phyloP scores from a whole-genome alignment of 2,329 filamentous ascomycete species.

The Diplocarpon mali region DNA sequence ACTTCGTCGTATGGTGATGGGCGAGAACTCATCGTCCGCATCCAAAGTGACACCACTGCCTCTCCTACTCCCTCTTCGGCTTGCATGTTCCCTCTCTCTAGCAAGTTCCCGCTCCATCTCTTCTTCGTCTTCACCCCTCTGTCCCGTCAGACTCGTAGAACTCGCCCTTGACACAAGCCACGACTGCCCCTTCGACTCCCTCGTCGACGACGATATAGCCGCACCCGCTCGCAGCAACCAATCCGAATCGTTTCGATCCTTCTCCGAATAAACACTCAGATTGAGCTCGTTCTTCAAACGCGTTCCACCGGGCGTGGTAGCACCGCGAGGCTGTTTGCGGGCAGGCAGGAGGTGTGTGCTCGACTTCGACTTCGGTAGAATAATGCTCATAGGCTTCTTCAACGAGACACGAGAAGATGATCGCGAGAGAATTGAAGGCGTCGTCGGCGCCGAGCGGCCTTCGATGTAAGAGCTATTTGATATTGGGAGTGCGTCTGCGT shows the following conservation, averaged over 20 bases:
- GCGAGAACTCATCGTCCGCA: slow-evolving; percentile 30
- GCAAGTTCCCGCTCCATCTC: slow-evolving; percentile 40
- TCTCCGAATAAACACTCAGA: slow-evolving; percentile 20
- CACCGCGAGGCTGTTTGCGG: slow-evolving; percentile 20
- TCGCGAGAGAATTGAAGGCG: slow-evolving; percentile 49
- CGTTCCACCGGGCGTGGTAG: slow-evolving; percentile 18
- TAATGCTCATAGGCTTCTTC: slow-evolving; percentile 24
- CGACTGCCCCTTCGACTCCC: slow-evolving; percentile 57
- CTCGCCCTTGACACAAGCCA: slow-evolving; percentile 58
- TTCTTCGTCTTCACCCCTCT: slow-evolving; percentile 41
- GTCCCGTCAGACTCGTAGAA: slow-evolving; percentile 48
- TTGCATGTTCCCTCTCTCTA: slow-evolving; percentile 38
- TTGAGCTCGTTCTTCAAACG: slow-evolving; percentile 15
- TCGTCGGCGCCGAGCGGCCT: slow-evolving; percentile 51
- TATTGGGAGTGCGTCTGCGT: slow-evolving; percentile 35
- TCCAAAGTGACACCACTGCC: slow-evolving; percentile 22
- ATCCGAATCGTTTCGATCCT: slow-evolving; percentile 42
- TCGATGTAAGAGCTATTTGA: slow-evolving; percentile 44
- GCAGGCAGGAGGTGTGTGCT: slow-evolving; percentile 39
- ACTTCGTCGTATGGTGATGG: slow-evolving; percentile 22
- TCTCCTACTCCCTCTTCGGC: slow-evolving; percentile 26
- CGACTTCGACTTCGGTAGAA: slow-evolving; percentile 50
- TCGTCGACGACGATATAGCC: slow-evolving; percentile 47
- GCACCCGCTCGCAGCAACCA: slow-evolving; percentile 56
- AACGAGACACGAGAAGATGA: slow-evolving; percentile 41